Conservation (phyloP, 202 grass and related monocot genomes). For the Alloteropsis angusta region DNA sequence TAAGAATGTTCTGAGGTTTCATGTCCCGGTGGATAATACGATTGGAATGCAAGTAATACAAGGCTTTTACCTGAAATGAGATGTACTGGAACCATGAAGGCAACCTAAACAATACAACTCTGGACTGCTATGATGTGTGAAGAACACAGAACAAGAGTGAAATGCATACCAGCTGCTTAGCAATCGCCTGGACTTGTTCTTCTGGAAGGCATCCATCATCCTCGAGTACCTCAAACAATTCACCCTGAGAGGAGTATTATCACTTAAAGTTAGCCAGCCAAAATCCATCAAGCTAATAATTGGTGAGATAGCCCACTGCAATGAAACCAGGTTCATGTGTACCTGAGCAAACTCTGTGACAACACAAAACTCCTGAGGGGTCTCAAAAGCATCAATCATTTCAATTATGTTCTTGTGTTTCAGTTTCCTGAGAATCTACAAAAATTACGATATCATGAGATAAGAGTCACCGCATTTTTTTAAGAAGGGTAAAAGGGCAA, state of each 20-base stretch:
- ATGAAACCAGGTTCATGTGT: slow-evolving; percentile 2
- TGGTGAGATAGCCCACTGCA: not conserved
- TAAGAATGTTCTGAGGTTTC: slow-evolving; percentile 99
- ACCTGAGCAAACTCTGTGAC: slow-evolving; percentile 99
- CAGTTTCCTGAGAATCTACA: slow-evolving; percentile 84
- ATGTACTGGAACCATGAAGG: slow-evolving; percentile 19
- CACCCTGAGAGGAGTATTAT: slow-evolving; percentile 50
- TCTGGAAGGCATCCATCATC: slow-evolving; percentile 94
- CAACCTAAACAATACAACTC: not conserved
- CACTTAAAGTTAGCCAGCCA: slow-evolving; percentile 6
- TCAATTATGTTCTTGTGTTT: slow-evolving; percentile 97
- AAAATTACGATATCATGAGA: not conserved
- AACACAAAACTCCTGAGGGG: slow-evolving; percentile 93
- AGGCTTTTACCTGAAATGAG: slow-evolving; percentile 67
- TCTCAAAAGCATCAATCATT: slow-evolving; percentile 96
- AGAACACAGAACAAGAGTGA: not conserved
- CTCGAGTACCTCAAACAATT: slow-evolving; percentile 93
- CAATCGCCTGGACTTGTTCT: slow-evolving; percentile 95
- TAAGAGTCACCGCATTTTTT: not conserved
- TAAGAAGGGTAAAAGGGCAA: too few relatives aligned
- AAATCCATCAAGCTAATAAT: not conserved
- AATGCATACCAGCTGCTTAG: slow-evolving; percentile 79
- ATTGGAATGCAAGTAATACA: slow-evolving; percentile 93
- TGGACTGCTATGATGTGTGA: not conserved
- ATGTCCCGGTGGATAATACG: slow-evolving; percentile 93